Evolutionary conservation across 176 grass and related monocot species (phyloP).

Genomic region (Juncus inflexus): DNA sequence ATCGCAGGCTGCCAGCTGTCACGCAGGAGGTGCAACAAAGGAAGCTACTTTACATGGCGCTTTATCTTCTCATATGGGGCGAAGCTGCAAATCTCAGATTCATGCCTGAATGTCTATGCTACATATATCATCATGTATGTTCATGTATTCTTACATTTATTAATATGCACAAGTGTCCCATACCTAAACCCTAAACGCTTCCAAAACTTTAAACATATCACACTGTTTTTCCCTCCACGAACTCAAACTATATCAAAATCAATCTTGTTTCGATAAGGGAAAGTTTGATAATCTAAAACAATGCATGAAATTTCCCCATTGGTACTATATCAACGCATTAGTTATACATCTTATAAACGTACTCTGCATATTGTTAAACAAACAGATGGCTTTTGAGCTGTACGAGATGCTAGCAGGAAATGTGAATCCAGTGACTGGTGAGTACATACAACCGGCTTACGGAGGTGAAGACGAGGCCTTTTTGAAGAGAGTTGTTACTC

Average conservation of each 20-base stretch:
- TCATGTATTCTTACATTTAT: too few relatives aligned
- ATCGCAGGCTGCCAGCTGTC: slow-evolving; percentile 82
- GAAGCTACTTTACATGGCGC: slow-evolving; percentile 94
- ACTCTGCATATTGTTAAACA: too few relatives aligned
- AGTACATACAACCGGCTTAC: slow-evolving; percentile 95
- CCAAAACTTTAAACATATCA: background rate
- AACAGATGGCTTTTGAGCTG: slow-evolving; percentile 93
- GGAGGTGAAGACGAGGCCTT: slow-evolving; percentile 87
- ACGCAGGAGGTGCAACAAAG: slow-evolving; percentile 95
- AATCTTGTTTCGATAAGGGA: too few relatives aligned
- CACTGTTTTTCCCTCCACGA: too few relatives aligned
- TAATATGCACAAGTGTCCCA: too few relatives aligned
- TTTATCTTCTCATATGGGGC: slow-evolving; percentile 98
- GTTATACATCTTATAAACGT: background rate
- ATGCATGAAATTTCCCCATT: too few relatives aligned
- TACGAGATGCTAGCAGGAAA: slow-evolving; percentile 94
- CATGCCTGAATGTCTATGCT: slow-evolving; percentile 96
- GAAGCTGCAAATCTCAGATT: slow-evolving; percentile 93
- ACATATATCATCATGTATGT: slow-evolving; percentile 97
- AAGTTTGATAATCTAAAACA: too few relatives aligned
- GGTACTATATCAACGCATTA: too few relatives aligned
- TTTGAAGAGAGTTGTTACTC: slow-evolving; percentile 83
- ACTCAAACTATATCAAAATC: too few relatives aligned
- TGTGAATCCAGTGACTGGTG: slow-evolving; percentile 81
- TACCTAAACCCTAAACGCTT: background rate